Evolutionary conservation across 768 basidiomycete genomes (phyloP).

Genomic region (Naganishia randhawae): DNA sequence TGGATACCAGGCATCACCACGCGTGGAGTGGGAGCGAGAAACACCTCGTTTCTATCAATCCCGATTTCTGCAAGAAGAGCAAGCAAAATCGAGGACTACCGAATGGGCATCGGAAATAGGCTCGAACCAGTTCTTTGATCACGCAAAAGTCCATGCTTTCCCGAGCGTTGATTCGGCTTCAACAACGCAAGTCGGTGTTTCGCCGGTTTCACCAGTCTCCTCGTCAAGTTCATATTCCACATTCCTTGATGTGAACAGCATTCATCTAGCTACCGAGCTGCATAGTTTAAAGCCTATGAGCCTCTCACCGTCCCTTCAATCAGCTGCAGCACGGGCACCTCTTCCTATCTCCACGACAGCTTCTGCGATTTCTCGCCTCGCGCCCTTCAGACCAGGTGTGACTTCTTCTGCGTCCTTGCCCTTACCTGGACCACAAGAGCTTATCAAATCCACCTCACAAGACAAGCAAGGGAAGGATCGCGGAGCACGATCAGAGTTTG

Average conservation of each 20-base stretch:
- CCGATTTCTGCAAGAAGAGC: not conserved
- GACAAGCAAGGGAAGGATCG: not conserved
- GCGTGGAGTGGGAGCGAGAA: no score
- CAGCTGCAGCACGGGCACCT: not conserved
- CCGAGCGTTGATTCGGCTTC: not conserved
- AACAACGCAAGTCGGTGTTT: not conserved
- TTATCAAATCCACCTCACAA: conserved; percentile 9
- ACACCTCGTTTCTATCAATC: conserved; percentile 1
- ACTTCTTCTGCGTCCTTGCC: not conserved
- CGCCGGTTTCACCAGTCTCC: not conserved
- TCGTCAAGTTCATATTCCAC: not conserved
- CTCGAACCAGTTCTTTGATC: not conserved
- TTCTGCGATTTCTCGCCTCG: not conserved
- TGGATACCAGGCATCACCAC: not conserved
- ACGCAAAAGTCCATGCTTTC: conserved; percentile 3
- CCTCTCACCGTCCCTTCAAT: conserved; percentile 9
- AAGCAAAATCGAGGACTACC: not conserved
- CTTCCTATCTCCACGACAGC: not conserved
- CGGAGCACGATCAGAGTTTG: not conserved
- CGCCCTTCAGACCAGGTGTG: not conserved
- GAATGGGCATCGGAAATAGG: not conserved
- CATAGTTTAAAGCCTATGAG: not conserved
- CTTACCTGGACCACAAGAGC: conserved; percentile 16
- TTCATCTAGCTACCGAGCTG: not conserved
- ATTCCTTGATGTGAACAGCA: not conserved